Conservation (phyloP, 2,329 filamentous ascomycete species). For the Exophiala oligosperma region DNA sequence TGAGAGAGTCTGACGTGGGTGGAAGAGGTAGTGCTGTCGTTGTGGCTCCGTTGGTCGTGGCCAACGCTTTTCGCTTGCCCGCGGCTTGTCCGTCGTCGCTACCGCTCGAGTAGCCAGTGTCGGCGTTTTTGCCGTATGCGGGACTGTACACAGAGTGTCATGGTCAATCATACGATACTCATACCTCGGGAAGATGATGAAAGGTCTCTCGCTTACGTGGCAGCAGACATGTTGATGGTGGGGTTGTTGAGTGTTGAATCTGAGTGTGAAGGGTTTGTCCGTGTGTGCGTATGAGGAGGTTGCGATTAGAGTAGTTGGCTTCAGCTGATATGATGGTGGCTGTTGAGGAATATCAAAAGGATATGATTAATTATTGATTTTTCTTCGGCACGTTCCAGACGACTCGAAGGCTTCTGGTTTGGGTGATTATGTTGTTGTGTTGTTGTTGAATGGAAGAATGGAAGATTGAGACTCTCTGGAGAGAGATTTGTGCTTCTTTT, state of each 20-base stretch:
- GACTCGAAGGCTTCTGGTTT: background rate
- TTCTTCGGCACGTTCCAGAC: background rate
- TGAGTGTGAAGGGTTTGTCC: background rate
- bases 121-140: constrained; percentile 20
- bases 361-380: background rate
- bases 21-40: constrained; percentile 28
- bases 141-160: background rate
- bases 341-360: background rate
- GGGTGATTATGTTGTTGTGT: background rate
- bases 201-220: constrained; percentile 14
- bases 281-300: no score
- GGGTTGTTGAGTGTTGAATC: constrained; percentile 14
- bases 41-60: background rate
- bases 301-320: no score
- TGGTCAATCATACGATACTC: no score
- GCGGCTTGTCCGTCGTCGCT: constrained; percentile 44
- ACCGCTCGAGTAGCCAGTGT: constrained; percentile 36
- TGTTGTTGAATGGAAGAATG: background rate
- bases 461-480: background rate
- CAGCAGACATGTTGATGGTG: constrained; percentile 32
- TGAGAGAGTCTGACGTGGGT: constrained; percentile 41
- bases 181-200: no score
- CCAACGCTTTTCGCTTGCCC: constrained; percentile 31
- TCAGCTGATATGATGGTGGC: no score
- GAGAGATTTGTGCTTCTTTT: background rate